Evolutionary conservation across 1,139 yeast species (phyloP).

Genomic region (Zygotorulaspora mrakii): DNA sequence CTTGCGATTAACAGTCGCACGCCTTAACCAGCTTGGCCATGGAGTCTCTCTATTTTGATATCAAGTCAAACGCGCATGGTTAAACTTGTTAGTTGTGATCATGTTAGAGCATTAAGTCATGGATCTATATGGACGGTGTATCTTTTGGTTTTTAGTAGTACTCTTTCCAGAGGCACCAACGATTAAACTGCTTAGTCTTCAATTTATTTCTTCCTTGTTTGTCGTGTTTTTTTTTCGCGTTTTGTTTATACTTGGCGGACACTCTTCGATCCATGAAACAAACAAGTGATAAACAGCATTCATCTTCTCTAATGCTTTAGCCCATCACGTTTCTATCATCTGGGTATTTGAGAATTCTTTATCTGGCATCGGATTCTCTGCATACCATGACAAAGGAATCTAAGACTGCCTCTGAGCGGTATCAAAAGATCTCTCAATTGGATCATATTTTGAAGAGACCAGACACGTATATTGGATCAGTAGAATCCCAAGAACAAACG

Average conservation of each 20-base stretch:
- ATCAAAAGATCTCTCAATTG: slow-evolving; percentile 88
- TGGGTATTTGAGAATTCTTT: too few relatives aligned
- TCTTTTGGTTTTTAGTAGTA: neutral
- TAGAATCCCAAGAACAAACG: slow-evolving; percentile 71
- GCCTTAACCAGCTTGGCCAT: slow-evolving; percentile 26
- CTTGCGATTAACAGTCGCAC: slow-evolving; percentile 25
- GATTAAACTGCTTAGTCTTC: too few relatives aligned
- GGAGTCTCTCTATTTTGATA: slow-evolving; percentile 11
- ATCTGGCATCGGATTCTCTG: too few relatives aligned
- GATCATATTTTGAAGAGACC: slow-evolving; percentile 97
- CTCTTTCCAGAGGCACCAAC: neutral
- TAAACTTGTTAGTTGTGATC: neutral
- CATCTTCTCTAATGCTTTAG: too few relatives aligned
- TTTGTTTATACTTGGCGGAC: neutral
- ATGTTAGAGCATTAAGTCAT: neutral
- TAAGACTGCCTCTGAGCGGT: slow-evolving; percentile 68
- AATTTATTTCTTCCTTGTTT: too few relatives aligned
- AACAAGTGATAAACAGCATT: neutral
- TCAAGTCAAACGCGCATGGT: too few relatives aligned
- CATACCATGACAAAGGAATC: slow-evolving; percentile 17
- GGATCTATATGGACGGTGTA: neutral
- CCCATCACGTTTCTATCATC: too few relatives aligned
- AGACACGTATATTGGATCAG: slow-evolving; percentile 95
- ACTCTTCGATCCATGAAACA: slow-evolving; percentile 1
- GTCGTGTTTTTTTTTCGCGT: neutral